Conservation (phyloP, 2,329 filamentous ascomycete species). For the Falciphora oryzae region DNA sequence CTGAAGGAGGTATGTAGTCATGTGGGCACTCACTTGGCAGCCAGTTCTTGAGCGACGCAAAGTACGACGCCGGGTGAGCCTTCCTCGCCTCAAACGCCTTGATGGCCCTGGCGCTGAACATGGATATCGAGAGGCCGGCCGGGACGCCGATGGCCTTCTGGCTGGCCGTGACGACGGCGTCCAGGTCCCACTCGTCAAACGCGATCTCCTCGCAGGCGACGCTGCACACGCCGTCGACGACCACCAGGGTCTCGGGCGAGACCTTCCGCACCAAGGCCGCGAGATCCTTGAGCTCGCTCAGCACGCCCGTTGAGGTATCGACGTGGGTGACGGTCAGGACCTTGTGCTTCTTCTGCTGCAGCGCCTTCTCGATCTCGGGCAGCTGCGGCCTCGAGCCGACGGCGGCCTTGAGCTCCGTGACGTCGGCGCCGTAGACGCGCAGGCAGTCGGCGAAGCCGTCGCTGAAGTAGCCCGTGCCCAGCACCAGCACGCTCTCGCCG, state of each 20-base stretch:
- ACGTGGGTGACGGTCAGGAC: constrained; percentile 92
- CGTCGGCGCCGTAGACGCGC: constrained; percentile 81
- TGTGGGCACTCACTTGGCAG: constrained; percentile 60
- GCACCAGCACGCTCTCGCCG: constrained; percentile 83
- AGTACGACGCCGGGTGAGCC: constrained; percentile 80
- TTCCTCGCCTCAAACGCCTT: constrained; percentile 74
- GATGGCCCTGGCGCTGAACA: constrained; percentile 86
- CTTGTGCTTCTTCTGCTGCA: constrained; percentile 92
- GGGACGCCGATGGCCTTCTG: constrained; percentile 97
- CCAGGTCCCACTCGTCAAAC: constrained; percentile 91
- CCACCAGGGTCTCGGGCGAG: constrained; percentile 82
- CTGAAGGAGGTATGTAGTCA: neutral
- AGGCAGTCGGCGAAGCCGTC: constrained; percentile 93
- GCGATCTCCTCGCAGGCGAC: constrained; percentile 93
- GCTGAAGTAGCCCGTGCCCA: constrained; percentile 96
- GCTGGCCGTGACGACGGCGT: constrained; percentile 87
- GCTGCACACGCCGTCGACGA: constrained; percentile 96
- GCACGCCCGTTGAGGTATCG: constrained; percentile 92
- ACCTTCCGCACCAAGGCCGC: constrained; percentile 78
- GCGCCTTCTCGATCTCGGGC: constrained; percentile 78
- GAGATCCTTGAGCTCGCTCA: constrained; percentile 83
- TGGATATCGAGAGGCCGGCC: constrained; percentile 87
- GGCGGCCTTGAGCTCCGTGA: constrained; percentile 82
- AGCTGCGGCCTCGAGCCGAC: constrained; percentile 85
- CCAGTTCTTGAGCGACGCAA: constrained; percentile 97